These are phyloP conservation scores for Russula sp. DNA, from an alignment of 768 basidiomycete species.

Conservation along the genomic window DNA sequence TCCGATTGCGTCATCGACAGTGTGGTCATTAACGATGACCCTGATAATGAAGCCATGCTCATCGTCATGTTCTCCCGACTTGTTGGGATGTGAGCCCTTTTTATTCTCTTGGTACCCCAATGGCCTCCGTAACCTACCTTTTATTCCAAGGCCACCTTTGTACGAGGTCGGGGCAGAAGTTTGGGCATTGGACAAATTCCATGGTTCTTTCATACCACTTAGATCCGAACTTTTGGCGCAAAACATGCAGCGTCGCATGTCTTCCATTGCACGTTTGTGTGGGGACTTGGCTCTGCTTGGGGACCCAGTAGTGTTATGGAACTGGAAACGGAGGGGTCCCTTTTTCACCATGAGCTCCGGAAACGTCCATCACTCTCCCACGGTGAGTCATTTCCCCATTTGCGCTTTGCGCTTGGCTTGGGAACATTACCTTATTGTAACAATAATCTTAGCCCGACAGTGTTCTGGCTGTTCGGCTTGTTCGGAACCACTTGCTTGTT, in stretches of 20 bases:
- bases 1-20: constrained; percentile 22
- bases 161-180: constrained; percentile 19
- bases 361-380: constrained; percentile 17
- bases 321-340: constrained; percentile 15
- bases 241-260: constrained; percentile 4
- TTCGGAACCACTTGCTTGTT: constrained; percentile 27
- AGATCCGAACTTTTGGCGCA: constrained; percentile 2
- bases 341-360: constrained; percentile 17
- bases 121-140: neutral
- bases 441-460: constrained; percentile 16
- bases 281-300: constrained; percentile 20
- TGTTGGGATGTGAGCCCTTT: neutral
- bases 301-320: constrained; percentile 20
- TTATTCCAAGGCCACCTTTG: neutral
- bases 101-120: neutral
- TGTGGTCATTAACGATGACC: constrained; percentile 28
- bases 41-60: constrained; percentile 23
- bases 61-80: constrained; percentile 20
- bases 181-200: constrained; percentile 29
- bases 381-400: constrained; percentile 10
- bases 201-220: constrained; percentile 24
- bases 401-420: neutral
- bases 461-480: constrained; percentile 26
- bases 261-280: constrained; percentile 12
- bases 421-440: neutral